phyloP scores from a whole-genome alignment of 495 filamentous ascomycete genomes.

The Sphaerosporella brunnea region DNA sequence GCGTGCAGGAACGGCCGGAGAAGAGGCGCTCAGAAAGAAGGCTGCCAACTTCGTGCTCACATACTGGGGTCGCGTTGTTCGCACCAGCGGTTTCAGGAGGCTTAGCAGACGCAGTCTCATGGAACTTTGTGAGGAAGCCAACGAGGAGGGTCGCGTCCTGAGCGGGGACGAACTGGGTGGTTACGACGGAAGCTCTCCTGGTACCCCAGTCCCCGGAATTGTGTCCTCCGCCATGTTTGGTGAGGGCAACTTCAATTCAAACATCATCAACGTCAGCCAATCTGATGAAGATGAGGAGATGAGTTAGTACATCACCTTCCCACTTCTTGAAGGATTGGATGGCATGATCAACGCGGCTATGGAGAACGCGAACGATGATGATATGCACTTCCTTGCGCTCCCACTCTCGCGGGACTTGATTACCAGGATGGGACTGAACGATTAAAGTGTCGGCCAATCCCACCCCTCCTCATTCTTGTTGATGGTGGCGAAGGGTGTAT shows the following conservation, averaged over 20 bases:
- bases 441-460: no score
- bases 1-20: conserved; percentile 68
- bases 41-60: conserved; percentile 75
- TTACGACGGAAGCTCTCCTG: conserved; percentile 4
- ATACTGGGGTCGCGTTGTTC: conserved; percentile 88
- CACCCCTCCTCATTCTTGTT: no score
- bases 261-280: no score
- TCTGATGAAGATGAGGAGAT: conserved; percentile 22
- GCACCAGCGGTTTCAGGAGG: conserved; percentile 68
- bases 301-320: conserved; percentile 11
- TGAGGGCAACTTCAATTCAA: no score
- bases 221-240: conserved; percentile 11
- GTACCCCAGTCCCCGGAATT: conserved; percentile 1
- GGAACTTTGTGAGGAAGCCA: conserved; percentile 82
- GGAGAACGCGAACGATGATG: no score
- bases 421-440: no score
- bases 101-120: conserved; percentile 60
- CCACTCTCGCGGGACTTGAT: no score
- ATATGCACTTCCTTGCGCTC: no score
- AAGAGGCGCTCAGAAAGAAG: conserved; percentile 79
- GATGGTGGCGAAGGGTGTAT: no score
- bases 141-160: conserved; percentile 73
- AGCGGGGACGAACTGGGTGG: conserved; percentile 34
- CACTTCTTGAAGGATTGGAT: no score
- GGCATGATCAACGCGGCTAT: no score